Evolutionary conservation across 495 filamentous ascomycete species (phyloP).

Genomic region (Penicillium diatomitis): DNA sequence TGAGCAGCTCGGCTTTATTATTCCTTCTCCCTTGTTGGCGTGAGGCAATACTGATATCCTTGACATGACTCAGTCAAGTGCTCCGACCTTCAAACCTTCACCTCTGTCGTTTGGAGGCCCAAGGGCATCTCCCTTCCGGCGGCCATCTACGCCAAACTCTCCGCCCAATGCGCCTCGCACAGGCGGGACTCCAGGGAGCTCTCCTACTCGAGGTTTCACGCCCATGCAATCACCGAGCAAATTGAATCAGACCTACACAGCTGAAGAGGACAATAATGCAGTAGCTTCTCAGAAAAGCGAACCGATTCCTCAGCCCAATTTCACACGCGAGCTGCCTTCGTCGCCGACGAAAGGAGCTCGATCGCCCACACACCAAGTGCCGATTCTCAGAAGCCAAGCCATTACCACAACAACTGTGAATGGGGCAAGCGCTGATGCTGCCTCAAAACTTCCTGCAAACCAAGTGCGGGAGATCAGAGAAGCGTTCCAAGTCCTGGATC

Average conservation of each 20-base stretch:
- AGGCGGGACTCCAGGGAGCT: conserved; percentile 33
- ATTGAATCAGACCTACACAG: conserved; percentile 39
- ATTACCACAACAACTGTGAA: conserved; percentile 9
- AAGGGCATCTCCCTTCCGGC: conserved; percentile 66
- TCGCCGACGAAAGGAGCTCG: conserved; percentile 36
- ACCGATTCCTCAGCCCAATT: conserved; percentile 33
- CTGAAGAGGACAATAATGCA: conserved; percentile 25
- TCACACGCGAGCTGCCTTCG: conserved; percentile 30
- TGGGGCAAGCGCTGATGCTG: conserved; percentile 34
- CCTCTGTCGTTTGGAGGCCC: conserved; percentile 60
- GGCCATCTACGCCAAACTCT: conserved; percentile 44
- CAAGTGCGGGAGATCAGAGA: conserved; percentile 71
- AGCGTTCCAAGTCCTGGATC: conserved; percentile 78
- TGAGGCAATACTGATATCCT: background rate
- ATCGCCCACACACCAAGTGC: conserved; percentile 17
- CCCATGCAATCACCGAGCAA: conserved; percentile 40
- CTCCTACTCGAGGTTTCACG: conserved; percentile 34
- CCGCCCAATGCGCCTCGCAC: conserved; percentile 29
- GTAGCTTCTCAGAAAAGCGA: conserved; percentile 15
- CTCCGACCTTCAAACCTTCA: conserved; percentile 58
- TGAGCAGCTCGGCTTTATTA: background rate
- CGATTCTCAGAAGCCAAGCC: conserved; percentile 20
- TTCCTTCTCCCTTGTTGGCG: no score
- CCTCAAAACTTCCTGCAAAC: conserved; percentile 54
- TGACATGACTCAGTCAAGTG: conserved; percentile 22